These are phyloP conservation scores for Trichoderma semiorbis DNA, from an alignment of 2,329 filamentous ascomycete genomes.

Conservation along the genomic window DNA sequence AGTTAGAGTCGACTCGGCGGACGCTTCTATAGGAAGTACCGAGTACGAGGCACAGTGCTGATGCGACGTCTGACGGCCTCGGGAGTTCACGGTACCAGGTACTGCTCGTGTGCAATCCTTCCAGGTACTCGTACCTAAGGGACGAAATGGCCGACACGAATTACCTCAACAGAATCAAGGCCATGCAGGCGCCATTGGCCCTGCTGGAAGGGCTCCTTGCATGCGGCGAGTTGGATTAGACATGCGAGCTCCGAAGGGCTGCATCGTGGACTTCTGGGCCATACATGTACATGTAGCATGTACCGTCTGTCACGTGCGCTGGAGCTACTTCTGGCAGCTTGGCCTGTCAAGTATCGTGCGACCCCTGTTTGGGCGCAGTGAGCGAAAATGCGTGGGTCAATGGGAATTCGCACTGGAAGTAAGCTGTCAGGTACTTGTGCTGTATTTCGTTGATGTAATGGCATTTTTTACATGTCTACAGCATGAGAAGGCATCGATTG, in stretches of 20 bases:
- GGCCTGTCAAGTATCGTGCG: neutral
- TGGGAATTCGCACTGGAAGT: neutral
- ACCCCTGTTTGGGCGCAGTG: neutral
- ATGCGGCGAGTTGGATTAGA: neutral
- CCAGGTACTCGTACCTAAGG: neutral
- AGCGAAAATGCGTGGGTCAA: neutral
- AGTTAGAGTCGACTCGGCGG: neutral
- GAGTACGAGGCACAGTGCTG: neutral
- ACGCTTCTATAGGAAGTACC: neutral
- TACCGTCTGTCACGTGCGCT: neutral
- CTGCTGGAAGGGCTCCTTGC: neutral
- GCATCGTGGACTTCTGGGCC: neutral
- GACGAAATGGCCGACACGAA: neutral
- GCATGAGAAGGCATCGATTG: neutral
- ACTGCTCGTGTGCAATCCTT: neutral
- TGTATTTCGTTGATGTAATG: neutral
- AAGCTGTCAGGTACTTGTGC: neutral
- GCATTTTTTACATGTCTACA: neutral
- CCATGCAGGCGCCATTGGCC: neutral
- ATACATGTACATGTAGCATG: neutral
- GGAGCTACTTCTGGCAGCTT: neutral
- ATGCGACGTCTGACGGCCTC: neutral
- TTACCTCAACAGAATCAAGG: neutral
- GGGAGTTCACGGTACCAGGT: neutral
- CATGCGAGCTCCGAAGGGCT: conserved; percentile 2